These are phyloP conservation scores for Penicillium aurantiogriseum DNA, from an alignment of 2,329 filamentous ascomycete genomes.

Conservation along the genomic window DNA sequence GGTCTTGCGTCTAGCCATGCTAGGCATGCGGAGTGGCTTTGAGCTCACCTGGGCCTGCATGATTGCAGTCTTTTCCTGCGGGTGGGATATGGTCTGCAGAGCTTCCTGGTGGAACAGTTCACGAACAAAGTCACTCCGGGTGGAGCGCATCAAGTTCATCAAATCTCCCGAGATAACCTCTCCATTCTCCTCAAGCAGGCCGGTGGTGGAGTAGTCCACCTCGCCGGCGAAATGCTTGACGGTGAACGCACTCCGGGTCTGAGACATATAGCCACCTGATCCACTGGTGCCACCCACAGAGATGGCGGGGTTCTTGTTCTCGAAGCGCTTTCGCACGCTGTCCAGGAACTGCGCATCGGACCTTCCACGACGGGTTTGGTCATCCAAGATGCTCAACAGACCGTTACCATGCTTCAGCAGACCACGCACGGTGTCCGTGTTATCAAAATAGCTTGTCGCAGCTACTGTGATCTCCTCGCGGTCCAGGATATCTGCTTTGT, in stretches of 20 bases:
- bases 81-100: conserved; percentile 87
- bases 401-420: conserved; percentile 91
- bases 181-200: conserved; percentile 89
- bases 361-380: conserved; percentile 86
- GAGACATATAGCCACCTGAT: conserved; percentile 83
- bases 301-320: conserved; percentile 90
- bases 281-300: conserved; percentile 71
- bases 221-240: conserved; percentile 95
- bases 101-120: conserved; percentile 96
- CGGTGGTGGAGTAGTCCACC: conserved; percentile 86
- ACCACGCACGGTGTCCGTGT: conserved; percentile 88
- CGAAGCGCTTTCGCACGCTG: conserved; percentile 86
- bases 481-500: conserved; percentile 88
- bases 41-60: conserved; percentile 96
- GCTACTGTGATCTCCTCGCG: conserved; percentile 88
- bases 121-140: conserved; percentile 82
- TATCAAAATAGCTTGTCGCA: conserved; percentile 96
- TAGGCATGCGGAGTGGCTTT: conserved; percentile 87
- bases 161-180: conserved; percentile 94
- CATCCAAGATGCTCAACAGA: conserved; percentile 88
- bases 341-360: conserved; percentile 89
- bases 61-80: conserved; percentile 82
- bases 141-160: conserved; percentile 87
- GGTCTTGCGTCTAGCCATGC: conserved; percentile 79
- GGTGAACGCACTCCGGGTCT: conserved; percentile 75